Conservation (phyloP, 495 filamentous ascomycete genomes). For the Annulohypoxylon maeteangense region DNA sequence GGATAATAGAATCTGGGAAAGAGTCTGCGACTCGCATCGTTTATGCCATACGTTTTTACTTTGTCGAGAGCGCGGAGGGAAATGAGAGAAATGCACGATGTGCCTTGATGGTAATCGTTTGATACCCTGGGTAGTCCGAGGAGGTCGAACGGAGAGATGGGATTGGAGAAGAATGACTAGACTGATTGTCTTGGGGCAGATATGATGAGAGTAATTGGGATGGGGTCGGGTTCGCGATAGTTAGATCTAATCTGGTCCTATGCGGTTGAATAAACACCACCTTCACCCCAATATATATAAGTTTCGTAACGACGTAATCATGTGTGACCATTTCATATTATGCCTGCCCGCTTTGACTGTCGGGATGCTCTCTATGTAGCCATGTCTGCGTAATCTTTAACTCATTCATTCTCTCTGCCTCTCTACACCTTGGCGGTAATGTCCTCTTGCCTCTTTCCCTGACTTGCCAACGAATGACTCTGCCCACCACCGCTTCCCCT, state of each 20-base stretch:
- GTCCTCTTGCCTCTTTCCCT: not conserved
- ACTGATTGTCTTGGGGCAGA: not conserved
- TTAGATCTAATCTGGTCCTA: conserved; percentile 32
- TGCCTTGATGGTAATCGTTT: conserved; percentile 36
- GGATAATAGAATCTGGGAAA: conserved; percentile 12
- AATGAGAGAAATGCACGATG: conserved; percentile 11
- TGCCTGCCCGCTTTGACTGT: conserved; percentile 11
- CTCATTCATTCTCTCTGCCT: not conserved
- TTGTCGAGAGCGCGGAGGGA: not conserved
- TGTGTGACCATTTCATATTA: conserved; percentile 37
- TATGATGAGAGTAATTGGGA: not conserved
- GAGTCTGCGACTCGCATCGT: conserved; percentile 45
- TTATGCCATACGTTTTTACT: conserved; percentile 21
- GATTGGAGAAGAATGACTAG: not conserved
- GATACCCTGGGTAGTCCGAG: conserved; percentile 5
- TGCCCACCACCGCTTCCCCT: conserved; percentile 8
- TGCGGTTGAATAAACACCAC: conserved; percentile 12
- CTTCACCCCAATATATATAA: conserved; percentile 12
- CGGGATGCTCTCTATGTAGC: conserved; percentile 31
- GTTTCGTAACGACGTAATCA: not conserved
- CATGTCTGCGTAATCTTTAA: conserved; percentile 25
- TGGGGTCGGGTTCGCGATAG: conserved; percentile 20
- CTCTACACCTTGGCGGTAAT: conserved; percentile 10
- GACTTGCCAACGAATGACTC: conserved; percentile 38
- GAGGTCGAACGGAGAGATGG: not conserved